These are phyloP conservation scores for Hevea brasiliensis DNA, from an alignment of 345 rosid genomes.

Conservation along the genomic window DNA sequence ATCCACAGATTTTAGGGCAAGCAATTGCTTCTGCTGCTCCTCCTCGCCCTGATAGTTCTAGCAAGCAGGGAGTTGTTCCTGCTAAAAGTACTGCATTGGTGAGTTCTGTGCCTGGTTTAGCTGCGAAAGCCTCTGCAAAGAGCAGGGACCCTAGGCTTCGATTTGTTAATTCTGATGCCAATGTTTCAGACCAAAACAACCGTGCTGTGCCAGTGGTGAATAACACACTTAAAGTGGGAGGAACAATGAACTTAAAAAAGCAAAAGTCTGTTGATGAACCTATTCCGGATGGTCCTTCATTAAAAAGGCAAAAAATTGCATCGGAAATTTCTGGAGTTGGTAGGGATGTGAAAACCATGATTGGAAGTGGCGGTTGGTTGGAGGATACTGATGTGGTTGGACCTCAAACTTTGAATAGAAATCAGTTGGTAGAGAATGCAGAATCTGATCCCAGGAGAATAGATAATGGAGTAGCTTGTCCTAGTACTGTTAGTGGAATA, in stretches of 20 bases:
- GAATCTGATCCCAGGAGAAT: slow-evolving; percentile 42
- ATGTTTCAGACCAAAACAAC: slow-evolving; percentile 39
- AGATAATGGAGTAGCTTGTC: slow-evolving; percentile 41
- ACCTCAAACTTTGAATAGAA: slow-evolving; percentile 34
- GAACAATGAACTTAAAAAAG: slow-evolving; percentile 51
- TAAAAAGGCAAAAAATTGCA: slow-evolving; percentile 58
- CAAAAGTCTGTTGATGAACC: slow-evolving; percentile 57
- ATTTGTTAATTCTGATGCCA: slow-evolving; percentile 48
- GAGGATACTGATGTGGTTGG: slow-evolving; percentile 51
- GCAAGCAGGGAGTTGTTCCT: slow-evolving; percentile 26
- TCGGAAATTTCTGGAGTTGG: slow-evolving; percentile 35
- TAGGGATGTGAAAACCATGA: slow-evolving; percentile 37
- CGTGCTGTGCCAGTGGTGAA: slow-evolving; percentile 20
- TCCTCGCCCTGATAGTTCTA: slow-evolving; percentile 21
- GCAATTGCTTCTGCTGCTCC: slow-evolving; percentile 29
- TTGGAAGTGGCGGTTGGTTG: slow-evolving; percentile 68
- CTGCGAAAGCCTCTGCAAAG: slow-evolving; percentile 55
- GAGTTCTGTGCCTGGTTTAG: slow-evolving; percentile 37
- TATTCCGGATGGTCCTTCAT: slow-evolving; percentile 47
- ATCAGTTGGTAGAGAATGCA: slow-evolving; percentile 24
- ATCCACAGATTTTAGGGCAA: slow-evolving; percentile 29
- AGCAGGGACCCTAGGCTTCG: slow-evolving; percentile 95
- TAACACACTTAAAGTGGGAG: slow-evolving; percentile 44
- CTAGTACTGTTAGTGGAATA: slow-evolving; percentile 32
- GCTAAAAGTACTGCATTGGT: slow-evolving; percentile 31